A percentile compares a stretch with the other conserved stretches of the same genome.
These are phyloP conservation scores for Sporothrix luriei DNA, from an alignment of 2,329 filamentous ascomycete genomes.

Conservation along the genomic window DNA sequence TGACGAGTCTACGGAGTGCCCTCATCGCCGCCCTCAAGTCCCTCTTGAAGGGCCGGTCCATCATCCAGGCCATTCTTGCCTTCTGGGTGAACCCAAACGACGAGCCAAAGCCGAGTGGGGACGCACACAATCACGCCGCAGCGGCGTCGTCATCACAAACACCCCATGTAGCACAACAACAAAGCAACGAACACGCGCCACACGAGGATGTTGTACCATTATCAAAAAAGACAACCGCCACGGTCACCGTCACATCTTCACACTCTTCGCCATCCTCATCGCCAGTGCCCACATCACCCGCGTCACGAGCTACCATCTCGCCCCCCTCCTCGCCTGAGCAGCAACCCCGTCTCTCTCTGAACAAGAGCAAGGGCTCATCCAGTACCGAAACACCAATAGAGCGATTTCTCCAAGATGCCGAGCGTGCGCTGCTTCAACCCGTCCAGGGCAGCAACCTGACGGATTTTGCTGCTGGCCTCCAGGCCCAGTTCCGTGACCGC, in stretches of 20 bases:
- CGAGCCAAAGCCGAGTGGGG: background rate
- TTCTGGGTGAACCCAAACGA: slow-evolving; percentile 53
- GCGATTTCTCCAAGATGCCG: slow-evolving; percentile 62
- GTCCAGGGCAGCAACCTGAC: slow-evolving; percentile 51
- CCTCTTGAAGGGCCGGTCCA: slow-evolving; percentile 60
- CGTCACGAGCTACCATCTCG: slow-evolving; percentile 17
- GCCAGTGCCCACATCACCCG: background rate
- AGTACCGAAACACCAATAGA: slow-evolving; percentile 38
- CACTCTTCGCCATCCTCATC: slow-evolving; percentile 21
- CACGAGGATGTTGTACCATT: slow-evolving; percentile 8
- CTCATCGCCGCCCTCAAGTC: slow-evolving; percentile 61
- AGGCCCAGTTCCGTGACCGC: slow-evolving; percentile 57
- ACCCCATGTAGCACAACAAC: background rate
- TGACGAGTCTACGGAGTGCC: slow-evolving; percentile 59
- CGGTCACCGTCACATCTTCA: slow-evolving; percentile 17
- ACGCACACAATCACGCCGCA: background rate
- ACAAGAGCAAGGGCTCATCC: background rate
- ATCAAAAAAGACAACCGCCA: slow-evolving; percentile 18
- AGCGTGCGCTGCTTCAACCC: slow-evolving; percentile 54
- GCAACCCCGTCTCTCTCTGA: slow-evolving; percentile 17
- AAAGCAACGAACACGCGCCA: slow-evolving; percentile 22
- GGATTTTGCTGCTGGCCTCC: slow-evolving; percentile 54
- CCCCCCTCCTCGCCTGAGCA: slow-evolving; percentile 21
- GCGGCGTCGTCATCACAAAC: background rate
- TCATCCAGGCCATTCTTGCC: slow-evolving; percentile 60